A percentile compares a stretch with the other conserved stretches of the same genome.
Conservation (phyloP, 2,329 filamentous ascomycete species). For the Pseudopithomyces chartarum region DNA sequence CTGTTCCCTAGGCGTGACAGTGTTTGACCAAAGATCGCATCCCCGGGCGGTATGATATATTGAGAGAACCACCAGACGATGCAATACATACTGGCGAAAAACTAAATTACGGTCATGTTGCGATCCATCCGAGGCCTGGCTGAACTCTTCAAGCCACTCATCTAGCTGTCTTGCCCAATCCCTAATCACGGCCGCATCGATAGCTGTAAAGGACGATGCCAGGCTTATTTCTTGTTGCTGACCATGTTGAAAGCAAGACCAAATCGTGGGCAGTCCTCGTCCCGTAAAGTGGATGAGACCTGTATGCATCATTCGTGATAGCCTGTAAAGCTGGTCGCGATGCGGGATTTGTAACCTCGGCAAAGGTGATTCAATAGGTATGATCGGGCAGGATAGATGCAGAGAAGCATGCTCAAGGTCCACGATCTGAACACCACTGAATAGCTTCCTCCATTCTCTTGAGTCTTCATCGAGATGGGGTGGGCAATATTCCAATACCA, state of each 20-base stretch:
- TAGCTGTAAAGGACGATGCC: background rate
- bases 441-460: conserved; percentile 2
- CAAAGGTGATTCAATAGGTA: conserved; percentile 5
- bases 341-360: background rate
- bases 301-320: conserved; percentile 7
- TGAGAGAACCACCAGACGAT: conserved; percentile 4
- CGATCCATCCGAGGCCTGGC: background rate
- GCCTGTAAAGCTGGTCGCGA: conserved; percentile 2
- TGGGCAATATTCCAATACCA: conserved; percentile 3
- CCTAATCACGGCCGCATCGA: conserved; percentile 3
- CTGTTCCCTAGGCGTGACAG: conserved; percentile 2
- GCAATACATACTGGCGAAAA: conserved; percentile 1
- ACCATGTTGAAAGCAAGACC: conserved; percentile 1
- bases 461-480: conserved; percentile 1
- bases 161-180: conserved; percentile 6
- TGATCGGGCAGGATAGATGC: background rate
- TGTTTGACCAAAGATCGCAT: conserved; percentile 4
- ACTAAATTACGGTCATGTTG: conserved; percentile 1
- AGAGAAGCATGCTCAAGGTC: conserved; percentile 3
- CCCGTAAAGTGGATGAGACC: conserved; percentile 6
- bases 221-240: background rate
- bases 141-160: conserved; percentile 5
- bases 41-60: conserved; percentile 2
- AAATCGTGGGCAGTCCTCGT: conserved; percentile 1
- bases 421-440: conserved; percentile 4